Evolutionary conservation across 306 rosid species (phyloP), one percentile per base, ranked within the genome.

Genomic region (Malus fusca): DNA sequence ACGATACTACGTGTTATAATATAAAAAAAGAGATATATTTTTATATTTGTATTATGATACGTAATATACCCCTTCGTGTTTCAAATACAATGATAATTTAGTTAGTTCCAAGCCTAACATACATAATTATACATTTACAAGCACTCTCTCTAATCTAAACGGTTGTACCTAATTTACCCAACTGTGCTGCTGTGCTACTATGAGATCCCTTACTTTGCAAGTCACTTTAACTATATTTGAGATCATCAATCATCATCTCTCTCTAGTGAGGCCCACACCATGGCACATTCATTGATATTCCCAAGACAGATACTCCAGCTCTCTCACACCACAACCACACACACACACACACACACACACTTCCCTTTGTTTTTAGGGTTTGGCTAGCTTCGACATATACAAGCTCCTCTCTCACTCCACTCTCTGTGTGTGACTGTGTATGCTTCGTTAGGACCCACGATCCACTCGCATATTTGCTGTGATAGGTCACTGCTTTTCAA

Each of bases 241-340:
- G 68, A 66, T 69, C 83, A 64, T 71, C 78, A 58, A 26, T 33
- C 55, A 43, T 71, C 13, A n/a, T 63, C 77, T 69, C 42, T 68
- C 37, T 80, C 37, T 79, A 40, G 43, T 22, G 80, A 82, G 83
- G 78, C 56, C 80, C 85, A 76, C 66, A 83, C 66, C 84, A 70
- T 61, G 79, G 58, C 78, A 73, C 82, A 55, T 53, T 55, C 71
- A 77, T 66, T 86, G 88, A 86, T 87, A 88, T 84, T 87, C 83
- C 85, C 85, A 75, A 87, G 87, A 81, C 85, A 87, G 90, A 88
- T 90, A 90, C 81, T 87, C 66, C 40, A 58, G 63, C 62, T 51
- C 55, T 51, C 79, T 75, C 26, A 74, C 56, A 75, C 88, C 88
- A 85, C 91, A 84, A 37, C 74, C 63, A 78, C 67, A 28, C 31